Base-by-base conservation (phyloP, 2,329 filamentous ascomycete genomes). In the Fonsecaea monophora region DNA sequence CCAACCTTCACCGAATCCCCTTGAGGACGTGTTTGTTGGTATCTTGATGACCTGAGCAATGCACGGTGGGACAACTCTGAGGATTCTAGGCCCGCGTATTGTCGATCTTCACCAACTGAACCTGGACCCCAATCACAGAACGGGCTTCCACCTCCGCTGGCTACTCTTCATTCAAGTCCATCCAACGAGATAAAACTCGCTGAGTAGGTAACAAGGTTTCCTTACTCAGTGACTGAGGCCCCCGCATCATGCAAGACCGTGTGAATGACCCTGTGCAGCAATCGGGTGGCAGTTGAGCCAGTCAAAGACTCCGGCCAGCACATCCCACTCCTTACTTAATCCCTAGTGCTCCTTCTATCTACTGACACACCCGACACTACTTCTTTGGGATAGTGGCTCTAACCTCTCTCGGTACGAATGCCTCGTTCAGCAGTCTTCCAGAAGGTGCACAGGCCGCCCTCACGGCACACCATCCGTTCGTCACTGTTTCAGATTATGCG, bases 281-380 rank as follows among this genome's bases (percentile, higher is more conserved):
- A n/a, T 40, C 37, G 37, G 37, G 37, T 10, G 9, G 9, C 3
- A 45, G n/a, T 34, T 21, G 10, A 38, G 38, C 56, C 25, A 40
- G 25, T 35, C n/a, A 25, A n/a, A 2, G 13, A 5, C 30, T 37
- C n/a, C 25, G 53, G 25, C 4, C 8, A 32, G 9, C 30, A 21
- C 35, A 60, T 45, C 40, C 45, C 57, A 53, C 18, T 18, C 18
- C 50, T 61, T 61, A 53, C 59, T 53, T 53, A 30, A 53, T 61
- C 45, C 34, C 15, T 53, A 18, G 18, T 25, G 25, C 25, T 25
- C 25, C 25, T 3, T 25, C 25, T 25, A 25, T 21, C 21, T 25
- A 25, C 25, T 25, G 25, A 25, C 25, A 25, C 25, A 25, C 25
- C 48, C 5, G 40, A 60, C 40, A 45, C 40, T 50, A 50, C 40